phyloP scores from a whole-genome alignment of 2,329 filamentous ascomycete species.

The Chaetomiaceae sp. region DNA sequence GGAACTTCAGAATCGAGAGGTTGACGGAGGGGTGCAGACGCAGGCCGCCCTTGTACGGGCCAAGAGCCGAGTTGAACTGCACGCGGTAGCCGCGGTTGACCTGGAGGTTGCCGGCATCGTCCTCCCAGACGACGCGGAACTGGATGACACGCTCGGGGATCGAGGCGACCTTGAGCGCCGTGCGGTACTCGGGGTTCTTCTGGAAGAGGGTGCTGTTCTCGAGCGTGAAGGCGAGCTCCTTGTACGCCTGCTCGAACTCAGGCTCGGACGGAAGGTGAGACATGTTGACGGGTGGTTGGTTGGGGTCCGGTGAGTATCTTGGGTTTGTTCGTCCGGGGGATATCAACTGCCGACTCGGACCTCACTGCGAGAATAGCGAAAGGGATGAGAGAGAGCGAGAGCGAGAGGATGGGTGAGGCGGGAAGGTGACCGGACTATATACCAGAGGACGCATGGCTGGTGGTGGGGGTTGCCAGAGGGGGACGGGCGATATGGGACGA shows the following conservation, averaged over 20 bases:
- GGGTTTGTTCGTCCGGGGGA: constrained; percentile 2
- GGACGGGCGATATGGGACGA: constrained; percentile 9
- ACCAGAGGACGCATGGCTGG: constrained; percentile 1
- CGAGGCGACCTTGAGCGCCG: constrained; percentile 78
- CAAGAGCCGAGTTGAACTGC: constrained; percentile 96
- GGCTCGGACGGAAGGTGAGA: constrained; percentile 83
- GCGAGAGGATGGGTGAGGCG: constrained; percentile 1
- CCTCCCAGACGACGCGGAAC: constrained; percentile 96
- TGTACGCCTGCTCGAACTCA: constrained; percentile 98
- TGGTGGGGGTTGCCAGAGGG: constrained; percentile 10
- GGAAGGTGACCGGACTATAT: constrained; percentile 16
- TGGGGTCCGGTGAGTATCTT: background rate
- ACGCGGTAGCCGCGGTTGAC: constrained; percentile 95
- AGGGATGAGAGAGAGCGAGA: constrained; percentile 6
- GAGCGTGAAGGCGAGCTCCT: constrained; percentile 91
- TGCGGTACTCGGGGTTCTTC: constrained; percentile 91
- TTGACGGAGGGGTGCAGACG: constrained; percentile 90
- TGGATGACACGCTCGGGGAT: constrained; percentile 94
- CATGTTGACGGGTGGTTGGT: constrained; percentile 48
- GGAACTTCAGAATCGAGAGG: constrained; percentile 82
- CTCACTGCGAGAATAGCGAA: constrained; percentile 8
- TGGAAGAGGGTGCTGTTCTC: constrained; percentile 90
- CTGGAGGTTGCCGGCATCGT: constrained; percentile 83
- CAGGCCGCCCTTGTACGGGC: constrained; percentile 96
- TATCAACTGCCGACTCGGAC: constrained; percentile 8